Conservation (phyloP, 2,329 filamentous ascomycete species). For the Thelonectria discophora region DNA sequence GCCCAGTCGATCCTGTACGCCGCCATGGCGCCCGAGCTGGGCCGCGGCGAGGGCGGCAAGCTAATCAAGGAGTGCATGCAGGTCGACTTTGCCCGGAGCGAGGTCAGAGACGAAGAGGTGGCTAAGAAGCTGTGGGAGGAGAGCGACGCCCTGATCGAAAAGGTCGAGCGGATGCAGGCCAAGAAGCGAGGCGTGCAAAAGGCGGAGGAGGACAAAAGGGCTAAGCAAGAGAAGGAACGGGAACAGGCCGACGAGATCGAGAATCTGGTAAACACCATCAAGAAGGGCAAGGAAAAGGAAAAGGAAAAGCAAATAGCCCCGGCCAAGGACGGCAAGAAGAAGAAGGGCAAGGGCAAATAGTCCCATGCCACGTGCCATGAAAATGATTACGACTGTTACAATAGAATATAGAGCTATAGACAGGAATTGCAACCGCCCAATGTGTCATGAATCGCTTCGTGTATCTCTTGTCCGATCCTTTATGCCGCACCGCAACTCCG, state of each 20-base stretch:
- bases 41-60: conserved; percentile 70
- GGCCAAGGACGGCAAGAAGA: conserved; percentile 33
- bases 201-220: conserved; percentile 47
- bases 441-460: conserved; percentile 15
- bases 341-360: conserved; percentile 37
- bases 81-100: conserved; percentile 73
- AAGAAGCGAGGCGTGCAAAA: conserved; percentile 56
- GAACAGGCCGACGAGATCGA: conserved; percentile 45
- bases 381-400: conserved; percentile 22
- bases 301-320: conserved; percentile 36
- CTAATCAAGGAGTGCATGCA: conserved; percentile 90
- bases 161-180: conserved; percentile 75
- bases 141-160: conserved; percentile 84
- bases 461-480: neutral
- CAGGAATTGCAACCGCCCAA: conserved; percentile 4
- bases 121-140: conserved; percentile 91
- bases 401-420: conserved; percentile 33
- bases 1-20: conserved; percentile 89
- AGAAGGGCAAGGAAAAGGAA: conserved; percentile 50
- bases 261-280: conserved; percentile 55
- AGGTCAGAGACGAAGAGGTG: conserved; percentile 79
- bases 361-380: conserved; percentile 15
- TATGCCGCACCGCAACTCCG: conserved; percentile 2
- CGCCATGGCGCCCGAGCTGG: conserved; percentile 80
- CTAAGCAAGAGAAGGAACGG: conserved; percentile 49